phyloP scores from a whole-genome alignment of 805 yeast genomes.

The Starmerella powellii region DNA sequence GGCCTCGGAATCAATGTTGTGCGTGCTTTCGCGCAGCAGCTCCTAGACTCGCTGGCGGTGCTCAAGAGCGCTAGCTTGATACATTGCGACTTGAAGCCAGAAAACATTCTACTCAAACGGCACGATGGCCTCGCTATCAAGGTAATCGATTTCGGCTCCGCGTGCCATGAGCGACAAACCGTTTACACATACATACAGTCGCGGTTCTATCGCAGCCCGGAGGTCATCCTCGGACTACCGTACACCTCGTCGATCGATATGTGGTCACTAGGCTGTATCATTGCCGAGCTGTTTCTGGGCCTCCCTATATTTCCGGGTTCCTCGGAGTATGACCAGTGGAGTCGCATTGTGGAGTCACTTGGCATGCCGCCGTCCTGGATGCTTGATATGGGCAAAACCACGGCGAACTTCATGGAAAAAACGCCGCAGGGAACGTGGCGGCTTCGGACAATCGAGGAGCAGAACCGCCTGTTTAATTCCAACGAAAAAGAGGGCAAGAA shows the following conservation, averaged over 20 bases:
- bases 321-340: constrained; percentile 81
- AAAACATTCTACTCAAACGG: constrained; percentile 69
- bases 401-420: constrained; percentile 54
- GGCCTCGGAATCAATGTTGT: constrained; percentile 76
- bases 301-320: constrained; percentile 90
- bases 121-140: constrained; percentile 78
- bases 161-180: constrained; percentile 84
- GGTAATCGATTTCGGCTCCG: constrained; percentile 91
- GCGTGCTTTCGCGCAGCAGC: constrained; percentile 63
- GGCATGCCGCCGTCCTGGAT: constrained; percentile 89
- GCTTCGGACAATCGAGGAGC: constrained; percentile 43
- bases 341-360: constrained; percentile 67
- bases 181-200: constrained; percentile 86
- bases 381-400: constrained; percentile 88
- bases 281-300: constrained; percentile 82
- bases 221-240: constrained; percentile 81
- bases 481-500: constrained; percentile 72
- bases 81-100: constrained; percentile 96
- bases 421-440: constrained; percentile 28
- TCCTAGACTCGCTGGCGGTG: constrained; percentile 67
- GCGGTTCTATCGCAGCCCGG: constrained; percentile 88
- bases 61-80: constrained; percentile 74
- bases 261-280: constrained; percentile 94
- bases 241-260: constrained; percentile 88
- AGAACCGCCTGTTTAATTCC: constrained; percentile 33